phyloP scores from a whole-genome alignment of 2,329 filamentous ascomycete genomes.

The Davidsoniella australis region DNA sequence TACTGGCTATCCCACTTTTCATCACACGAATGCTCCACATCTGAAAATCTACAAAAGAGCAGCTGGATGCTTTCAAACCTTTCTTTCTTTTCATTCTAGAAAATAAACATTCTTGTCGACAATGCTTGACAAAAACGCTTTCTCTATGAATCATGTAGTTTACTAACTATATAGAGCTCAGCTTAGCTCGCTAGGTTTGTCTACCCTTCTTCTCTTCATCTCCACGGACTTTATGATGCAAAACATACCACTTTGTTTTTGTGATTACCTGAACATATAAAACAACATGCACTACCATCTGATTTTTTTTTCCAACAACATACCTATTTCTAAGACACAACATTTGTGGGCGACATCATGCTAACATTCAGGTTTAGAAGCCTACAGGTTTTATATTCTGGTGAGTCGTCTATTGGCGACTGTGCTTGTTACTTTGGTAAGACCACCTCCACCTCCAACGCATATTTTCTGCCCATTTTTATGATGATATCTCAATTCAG shows the following conservation, averaged over 20 bases:
- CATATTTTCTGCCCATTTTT: conserved; percentile 15
- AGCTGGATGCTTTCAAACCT: background rate
- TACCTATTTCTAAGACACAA: background rate
- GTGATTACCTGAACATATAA: conserved; percentile 25
- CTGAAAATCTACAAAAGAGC: conserved; percentile 9
- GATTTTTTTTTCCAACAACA: conserved; percentile 22
- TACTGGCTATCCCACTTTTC: conserved; percentile 7
- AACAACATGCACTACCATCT: conserved; percentile 63
- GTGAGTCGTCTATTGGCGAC: too few species aligned
- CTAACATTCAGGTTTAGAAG: too few species aligned
- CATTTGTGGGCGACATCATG: too few species aligned
- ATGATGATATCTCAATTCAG: conserved; percentile 53
- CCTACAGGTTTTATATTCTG: too few species aligned
- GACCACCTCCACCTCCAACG: too few species aligned
- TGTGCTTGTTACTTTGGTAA: background rate
- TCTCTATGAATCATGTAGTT: background rate
- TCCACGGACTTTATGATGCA: conserved; percentile 9
- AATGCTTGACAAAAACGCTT: background rate
- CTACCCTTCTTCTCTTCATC: too few species aligned
- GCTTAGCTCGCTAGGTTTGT: background rate
- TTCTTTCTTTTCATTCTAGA: background rate
- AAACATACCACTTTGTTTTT: conserved; percentile 13
- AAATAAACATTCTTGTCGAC: background rate
- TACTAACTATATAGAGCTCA: background rate
- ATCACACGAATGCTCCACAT: background rate